Evolutionary conservation across 164 flowering plant species (phyloP).

Genomic region (Magnolia kwangsiensis): DNA sequence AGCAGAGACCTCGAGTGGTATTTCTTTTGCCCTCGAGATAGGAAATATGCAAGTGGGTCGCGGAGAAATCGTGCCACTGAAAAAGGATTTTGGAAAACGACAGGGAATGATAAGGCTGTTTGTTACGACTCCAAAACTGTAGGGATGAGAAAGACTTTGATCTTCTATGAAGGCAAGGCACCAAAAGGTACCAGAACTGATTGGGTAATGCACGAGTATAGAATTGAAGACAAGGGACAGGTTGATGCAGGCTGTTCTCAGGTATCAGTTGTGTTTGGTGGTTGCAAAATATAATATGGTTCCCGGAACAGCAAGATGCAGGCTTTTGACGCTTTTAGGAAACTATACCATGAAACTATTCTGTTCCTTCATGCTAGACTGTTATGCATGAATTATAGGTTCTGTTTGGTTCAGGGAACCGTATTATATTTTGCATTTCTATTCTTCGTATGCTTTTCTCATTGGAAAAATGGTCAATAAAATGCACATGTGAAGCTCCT

Average conservation of each 20-base stretch:
- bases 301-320: no score
- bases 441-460: not conserved
- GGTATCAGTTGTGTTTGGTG: slow-evolving; percentile 30
- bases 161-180: slow-evolving; percentile 65
- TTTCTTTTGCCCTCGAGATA: slow-evolving; percentile 72
- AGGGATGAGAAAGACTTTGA: slow-evolving; percentile 67
- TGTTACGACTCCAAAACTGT: slow-evolving; percentile 28
- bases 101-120: slow-evolving; percentile 73
- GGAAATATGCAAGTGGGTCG: slow-evolving; percentile 57
- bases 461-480: no score
- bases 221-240: slow-evolving; percentile 52
- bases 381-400: not conserved
- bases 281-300: not conserved
- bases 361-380: not conserved
- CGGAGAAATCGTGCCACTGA: slow-evolving; percentile 67
- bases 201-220: slow-evolving; percentile 92
- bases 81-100: slow-evolving; percentile 78
- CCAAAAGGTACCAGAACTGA: slow-evolving; percentile 66
- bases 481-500: not conserved
- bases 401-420: not conserved
- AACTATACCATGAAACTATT: not conserved
- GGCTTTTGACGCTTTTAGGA: not conserved
- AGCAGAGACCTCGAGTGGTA: slow-evolving; percentile 74
- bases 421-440: no score
- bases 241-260: slow-evolving; percentile 40